Evolutionary conservation across 495 filamentous ascomycete species (phyloP), one percentile per base, ranked within the genome.

Genomic region (Hypoxylon lenormandii): DNA sequence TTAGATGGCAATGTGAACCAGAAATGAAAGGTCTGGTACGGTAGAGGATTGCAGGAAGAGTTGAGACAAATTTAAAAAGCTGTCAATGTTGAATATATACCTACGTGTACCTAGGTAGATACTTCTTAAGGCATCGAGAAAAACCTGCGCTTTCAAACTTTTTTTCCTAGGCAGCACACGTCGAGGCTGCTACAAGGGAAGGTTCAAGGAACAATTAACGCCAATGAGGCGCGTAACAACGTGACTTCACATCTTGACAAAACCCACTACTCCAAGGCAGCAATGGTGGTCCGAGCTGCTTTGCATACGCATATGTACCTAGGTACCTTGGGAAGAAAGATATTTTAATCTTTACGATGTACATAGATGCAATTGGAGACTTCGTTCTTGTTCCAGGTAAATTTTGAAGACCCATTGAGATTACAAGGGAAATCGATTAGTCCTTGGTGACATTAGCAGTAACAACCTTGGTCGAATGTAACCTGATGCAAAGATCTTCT

Each of bases 211-310:
- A 12, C 22, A 46, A 33, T 65, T 38, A 33, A 48, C 38, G 28
- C 63, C 63, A 66, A 46, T 18, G 4, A 21, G 30, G 42, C 56
- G 64, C 56, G 64, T 30, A 43, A 19, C 30, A 66, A 55, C 56
- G 64, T 66, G 64, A 60, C 64, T 55, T 51, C 5, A 19, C 42
- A 45, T 45, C 42, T 19, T 19, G n/a, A 28, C 7, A 33, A 11
- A 19, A 18, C 7, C 42, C 42, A 45, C 42, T 45, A 21, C 16
- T 45, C n/a, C 64, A 60, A 33, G 6, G 6, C 30, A 33, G 30
- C 30, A 33, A 33, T 7, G 30, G 47, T 52, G 12, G 13, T 45
- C 51, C 33, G 16, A n/a, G 12, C 28, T 28, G 40, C 49, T 64
- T 26, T 5, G 6, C 10, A 33, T 33, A 8, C 10, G 30, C 30